phyloP scores from a whole-genome alignment of 2,329 filamentous ascomycete genomes.

The Epichloe elymi region DNA sequence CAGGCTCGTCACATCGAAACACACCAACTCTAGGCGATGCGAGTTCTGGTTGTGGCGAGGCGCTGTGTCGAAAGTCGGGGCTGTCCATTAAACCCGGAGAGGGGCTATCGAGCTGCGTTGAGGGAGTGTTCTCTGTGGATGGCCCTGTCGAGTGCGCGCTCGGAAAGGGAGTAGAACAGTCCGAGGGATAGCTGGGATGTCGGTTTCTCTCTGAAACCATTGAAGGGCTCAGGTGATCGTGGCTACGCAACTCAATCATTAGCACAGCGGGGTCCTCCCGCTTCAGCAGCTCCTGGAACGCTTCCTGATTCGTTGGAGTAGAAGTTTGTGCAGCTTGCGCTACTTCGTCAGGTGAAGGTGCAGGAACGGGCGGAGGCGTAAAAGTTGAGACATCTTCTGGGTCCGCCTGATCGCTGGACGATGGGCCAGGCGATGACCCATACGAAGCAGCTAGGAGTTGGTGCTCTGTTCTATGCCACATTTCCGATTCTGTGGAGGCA shows the following conservation, averaged over 20 bases:
- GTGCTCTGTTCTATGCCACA: constrained; percentile 25
- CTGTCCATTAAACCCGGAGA: constrained; percentile 26
- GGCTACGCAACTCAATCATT: constrained; percentile 15
- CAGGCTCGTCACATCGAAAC: constrained; percentile 23
- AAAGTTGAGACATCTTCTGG: constrained; percentile 2
- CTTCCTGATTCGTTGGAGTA: constrained; percentile 11
- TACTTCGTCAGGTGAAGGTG: constrained; percentile 6
- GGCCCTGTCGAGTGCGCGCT: constrained; percentile 26
- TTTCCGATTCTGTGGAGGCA: constrained; percentile 23
- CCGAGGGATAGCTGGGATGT: constrained; percentile 23
- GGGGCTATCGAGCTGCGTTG: constrained; percentile 30
- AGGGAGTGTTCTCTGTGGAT: constrained; percentile 32
- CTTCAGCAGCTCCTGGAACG: constrained; percentile 3
- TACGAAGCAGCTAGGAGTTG: constrained; percentile 18
- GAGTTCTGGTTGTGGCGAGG: constrained; percentile 20
- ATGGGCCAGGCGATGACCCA: constrained; percentile 11
- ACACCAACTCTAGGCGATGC: constrained; percentile 17
- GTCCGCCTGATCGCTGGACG: constrained; percentile 1
- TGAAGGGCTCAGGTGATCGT: constrained; percentile 13
- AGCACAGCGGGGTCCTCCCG: constrained; percentile 11
- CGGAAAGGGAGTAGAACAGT: constrained; percentile 29
- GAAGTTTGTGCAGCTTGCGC: constrained; percentile 16
- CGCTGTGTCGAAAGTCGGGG: constrained; percentile 24
- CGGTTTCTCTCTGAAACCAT: constrained; percentile 12
- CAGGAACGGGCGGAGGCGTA: constrained; percentile 11